These are phyloP conservation scores for Sonneratia caseolaris DNA, from an alignment of 345 rosid genomes.

Conservation along the genomic window DNA sequence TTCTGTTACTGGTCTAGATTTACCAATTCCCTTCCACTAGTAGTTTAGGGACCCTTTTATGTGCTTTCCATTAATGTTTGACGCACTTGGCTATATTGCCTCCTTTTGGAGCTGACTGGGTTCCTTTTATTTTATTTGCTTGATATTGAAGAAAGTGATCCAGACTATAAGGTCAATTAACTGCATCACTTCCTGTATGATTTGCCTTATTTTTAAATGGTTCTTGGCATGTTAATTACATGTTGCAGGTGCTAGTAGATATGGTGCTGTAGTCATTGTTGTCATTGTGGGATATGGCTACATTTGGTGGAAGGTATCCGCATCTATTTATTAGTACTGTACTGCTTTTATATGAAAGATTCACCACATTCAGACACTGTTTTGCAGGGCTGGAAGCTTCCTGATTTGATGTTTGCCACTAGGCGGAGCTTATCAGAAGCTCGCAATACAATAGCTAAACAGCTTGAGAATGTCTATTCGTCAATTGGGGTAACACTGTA, in stretches of 20 bases:
- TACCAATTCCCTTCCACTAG: too few species aligned
- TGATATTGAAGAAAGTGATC: not conserved
- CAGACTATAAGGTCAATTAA: not conserved
- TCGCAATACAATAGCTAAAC: slow-evolving; percentile 55
- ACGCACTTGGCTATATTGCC: not conserved
- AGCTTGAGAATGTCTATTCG: slow-evolving; percentile 63
- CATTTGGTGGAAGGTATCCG: slow-evolving; percentile 72
- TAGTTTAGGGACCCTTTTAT: not conserved
- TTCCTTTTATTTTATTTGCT: not conserved
- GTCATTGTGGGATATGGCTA: slow-evolving; percentile 60
- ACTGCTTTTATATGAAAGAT: not conserved
- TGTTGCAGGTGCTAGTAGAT: slow-evolving; percentile 44
- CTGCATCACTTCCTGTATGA: not conserved
- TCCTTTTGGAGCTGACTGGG: not conserved
- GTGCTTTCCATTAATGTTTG: not conserved
- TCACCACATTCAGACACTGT: not conserved
- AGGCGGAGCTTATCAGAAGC: slow-evolving; percentile 84
- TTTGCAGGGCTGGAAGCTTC: slow-evolving; percentile 86
- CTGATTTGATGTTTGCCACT: slow-evolving; percentile 92
- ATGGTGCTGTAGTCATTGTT: slow-evolving; percentile 38
- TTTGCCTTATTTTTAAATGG: not conserved
- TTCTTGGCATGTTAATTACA: not conserved
- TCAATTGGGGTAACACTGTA: slow-evolving; percentile 47
- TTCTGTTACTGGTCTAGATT: not conserved
- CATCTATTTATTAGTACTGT: not conserved